Conservation (phyloP, 345 rosid species). For the Aurinia saxatilis region DNA sequence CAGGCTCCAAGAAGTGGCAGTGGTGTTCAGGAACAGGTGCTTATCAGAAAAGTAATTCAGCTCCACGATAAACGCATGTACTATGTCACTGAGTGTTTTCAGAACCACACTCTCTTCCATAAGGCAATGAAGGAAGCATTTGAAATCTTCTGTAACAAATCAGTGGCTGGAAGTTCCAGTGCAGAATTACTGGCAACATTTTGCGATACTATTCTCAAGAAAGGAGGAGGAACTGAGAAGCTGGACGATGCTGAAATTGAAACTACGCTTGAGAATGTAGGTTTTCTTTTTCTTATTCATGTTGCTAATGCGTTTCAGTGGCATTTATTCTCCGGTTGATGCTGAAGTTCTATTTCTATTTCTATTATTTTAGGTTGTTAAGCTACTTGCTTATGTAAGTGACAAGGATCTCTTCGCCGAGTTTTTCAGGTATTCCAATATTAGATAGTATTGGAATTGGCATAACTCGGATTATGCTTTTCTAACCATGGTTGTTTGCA, state of each 20-base stretch:
- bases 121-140: slow-evolving; percentile 30
- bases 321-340: background rate
- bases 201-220: slow-evolving; percentile 23
- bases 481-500: slow-evolving; percentile 14
- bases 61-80: slow-evolving; percentile 43
- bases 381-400: slow-evolving; percentile 59
- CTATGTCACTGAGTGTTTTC: slow-evolving; percentile 15
- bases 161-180: slow-evolving; percentile 21
- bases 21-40: slow-evolving; percentile 58
- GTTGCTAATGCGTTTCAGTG: background rate
- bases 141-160: slow-evolving; percentile 27
- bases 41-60: slow-evolving; percentile 57
- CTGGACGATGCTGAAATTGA: slow-evolving; percentile 18
- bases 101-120: slow-evolving; percentile 12
- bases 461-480: background rate
- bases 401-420: slow-evolving; percentile 83
- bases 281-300: background rate
- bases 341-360: background rate
- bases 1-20: background rate
- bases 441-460: background rate
- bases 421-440: slow-evolving; percentile 47
- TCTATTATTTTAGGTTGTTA: slow-evolving; percentile 34
- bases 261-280: slow-evolving; percentile 17
- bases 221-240: slow-evolving; percentile 20
- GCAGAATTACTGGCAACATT: slow-evolving; percentile 29